These are phyloP conservation scores for Entelexis paramagnoliae DNA, from an alignment of 1,139 yeast species.

Conservation along the genomic window DNA sequence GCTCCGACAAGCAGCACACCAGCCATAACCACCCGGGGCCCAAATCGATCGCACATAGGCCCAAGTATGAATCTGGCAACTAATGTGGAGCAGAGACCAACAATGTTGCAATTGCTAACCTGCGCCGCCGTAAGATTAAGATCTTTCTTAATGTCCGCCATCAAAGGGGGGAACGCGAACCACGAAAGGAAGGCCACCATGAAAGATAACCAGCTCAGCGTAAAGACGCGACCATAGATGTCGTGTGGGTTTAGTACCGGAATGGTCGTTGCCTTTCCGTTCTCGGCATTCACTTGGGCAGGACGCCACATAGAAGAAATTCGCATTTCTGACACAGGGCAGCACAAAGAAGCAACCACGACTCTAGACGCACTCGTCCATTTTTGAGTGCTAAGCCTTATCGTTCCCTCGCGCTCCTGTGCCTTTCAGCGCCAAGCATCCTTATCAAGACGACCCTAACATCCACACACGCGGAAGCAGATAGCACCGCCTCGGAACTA, in stretches of 20 bases:
- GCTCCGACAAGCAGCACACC: slow-evolving; percentile 29
- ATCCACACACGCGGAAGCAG: background rate
- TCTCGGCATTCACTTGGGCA: slow-evolving; percentile 29
- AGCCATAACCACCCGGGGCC: slow-evolving; percentile 31
- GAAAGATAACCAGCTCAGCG: slow-evolving; percentile 32
- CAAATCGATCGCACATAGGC: slow-evolving; percentile 31
- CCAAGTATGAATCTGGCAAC: slow-evolving; percentile 30
- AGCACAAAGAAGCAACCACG: too few species aligned
- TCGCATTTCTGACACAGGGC: background rate
- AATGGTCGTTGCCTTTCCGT: slow-evolving; percentile 28
- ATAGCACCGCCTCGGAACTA: background rate
- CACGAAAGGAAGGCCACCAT: slow-evolving; percentile 33
- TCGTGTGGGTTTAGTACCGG: slow-evolving; percentile 29
- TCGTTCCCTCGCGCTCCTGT: background rate
- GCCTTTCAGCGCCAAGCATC: background rate
- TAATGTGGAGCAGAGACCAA: slow-evolving; percentile 31
- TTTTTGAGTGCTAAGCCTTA: too few species aligned
- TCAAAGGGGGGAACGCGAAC: slow-evolving; percentile 34
- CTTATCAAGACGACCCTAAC: background rate
- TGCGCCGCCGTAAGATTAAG: slow-evolving; percentile 28
- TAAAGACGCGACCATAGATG: slow-evolving; percentile 29
- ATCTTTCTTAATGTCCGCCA: slow-evolving; percentile 27
- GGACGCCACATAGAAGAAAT: slow-evolving; percentile 23
- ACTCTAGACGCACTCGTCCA: too few species aligned
- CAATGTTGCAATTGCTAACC: slow-evolving; percentile 31